Base-by-base conservation (phyloP, 2,329 filamentous ascomycete species). In the Fusarium veterinarium region DNA sequence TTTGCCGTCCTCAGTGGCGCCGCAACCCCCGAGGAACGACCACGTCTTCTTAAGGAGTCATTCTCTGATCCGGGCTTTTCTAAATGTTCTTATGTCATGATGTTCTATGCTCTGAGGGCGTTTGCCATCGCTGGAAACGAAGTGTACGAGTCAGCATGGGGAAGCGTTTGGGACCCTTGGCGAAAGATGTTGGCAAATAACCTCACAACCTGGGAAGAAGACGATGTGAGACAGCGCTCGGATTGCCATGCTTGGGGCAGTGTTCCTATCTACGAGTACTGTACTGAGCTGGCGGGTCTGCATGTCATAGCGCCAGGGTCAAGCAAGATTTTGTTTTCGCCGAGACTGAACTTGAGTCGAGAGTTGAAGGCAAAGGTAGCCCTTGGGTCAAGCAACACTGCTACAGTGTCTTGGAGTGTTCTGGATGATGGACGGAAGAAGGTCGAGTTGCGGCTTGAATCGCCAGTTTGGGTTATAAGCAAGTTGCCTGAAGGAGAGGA, bases 201-300 rank as follows among this genome's bases (percentile, higher is more conserved):
- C 2, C 9, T 60, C 0, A 63, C 52, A 0, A 60, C 53, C 3
- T 63, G 60, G 60, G 55, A 60, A 35, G 60, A 63, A 13, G 60
- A 60, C 1, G 17, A 25, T 1, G 60, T 63, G 0, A 6, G 31
- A 0, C 42, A 48, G 8, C 14, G 60, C 0, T 60, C 60, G 1
- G 60, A 63, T 16, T 63, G 60, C 3, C 55, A 63, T 5, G 60
- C 55, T 3, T 63, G 60, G 60, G 55, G 60, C 6, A 60, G 60
- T 8, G 60, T 53, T 49, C 53, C 60, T 1, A 23, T 63, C 12
- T 38, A 49, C 2, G 53, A n/a, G 20, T 8, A 41, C 3, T 14
- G 42, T 2, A 30, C 55, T 8, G 60, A 63, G 8, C 16, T 63
- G 1, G 60, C 60, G 7, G 60, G 60, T 8, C 20, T 55, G 3